Conservation (phyloP, 352 stramenopile species). For the Pythium dissimile region DNA sequence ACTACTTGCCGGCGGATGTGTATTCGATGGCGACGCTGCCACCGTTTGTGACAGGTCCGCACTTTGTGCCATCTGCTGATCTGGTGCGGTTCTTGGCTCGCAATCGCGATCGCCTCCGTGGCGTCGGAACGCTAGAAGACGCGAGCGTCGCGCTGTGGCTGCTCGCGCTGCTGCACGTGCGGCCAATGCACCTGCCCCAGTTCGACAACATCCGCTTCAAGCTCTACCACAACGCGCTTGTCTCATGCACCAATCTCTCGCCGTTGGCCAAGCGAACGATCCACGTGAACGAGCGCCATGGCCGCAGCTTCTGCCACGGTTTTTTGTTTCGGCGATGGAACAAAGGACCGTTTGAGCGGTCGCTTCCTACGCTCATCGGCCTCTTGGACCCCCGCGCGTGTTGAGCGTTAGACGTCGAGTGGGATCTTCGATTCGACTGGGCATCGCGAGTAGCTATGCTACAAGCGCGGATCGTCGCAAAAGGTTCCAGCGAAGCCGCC, state of each 20-base stretch:
- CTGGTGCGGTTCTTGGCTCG: slow-evolving; percentile 21
- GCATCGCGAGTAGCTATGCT: too few relatives aligned
- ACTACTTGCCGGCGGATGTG: slow-evolving; percentile 18
- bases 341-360: too few relatives aligned
- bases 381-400: neutral
- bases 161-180: neutral
- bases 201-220: neutral
- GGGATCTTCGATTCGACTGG: too few relatives aligned
- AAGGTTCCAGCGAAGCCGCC: too few relatives aligned
- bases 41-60: slow-evolving; percentile 26
- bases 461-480: too few relatives aligned
- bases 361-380: too few relatives aligned
- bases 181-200: neutral
- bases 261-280: neutral
- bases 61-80: slow-evolving; percentile 32
- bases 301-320: slow-evolving; percentile 34
- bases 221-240: neutral
- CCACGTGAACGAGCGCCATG: slow-evolving; percentile 3
- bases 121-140: slow-evolving; percentile 8
- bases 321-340: slow-evolving; percentile 34
- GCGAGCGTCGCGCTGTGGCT: slow-evolving; percentile 4
- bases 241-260: slow-evolving; percentile 1
- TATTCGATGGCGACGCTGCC: too few relatives aligned
- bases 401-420: too few relatives aligned
- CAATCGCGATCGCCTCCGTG: neutral